Evolutionary conservation across 2,329 filamentous ascomycete genomes (phyloP).

Genomic region (Pyrenochaeta sp.): DNA sequence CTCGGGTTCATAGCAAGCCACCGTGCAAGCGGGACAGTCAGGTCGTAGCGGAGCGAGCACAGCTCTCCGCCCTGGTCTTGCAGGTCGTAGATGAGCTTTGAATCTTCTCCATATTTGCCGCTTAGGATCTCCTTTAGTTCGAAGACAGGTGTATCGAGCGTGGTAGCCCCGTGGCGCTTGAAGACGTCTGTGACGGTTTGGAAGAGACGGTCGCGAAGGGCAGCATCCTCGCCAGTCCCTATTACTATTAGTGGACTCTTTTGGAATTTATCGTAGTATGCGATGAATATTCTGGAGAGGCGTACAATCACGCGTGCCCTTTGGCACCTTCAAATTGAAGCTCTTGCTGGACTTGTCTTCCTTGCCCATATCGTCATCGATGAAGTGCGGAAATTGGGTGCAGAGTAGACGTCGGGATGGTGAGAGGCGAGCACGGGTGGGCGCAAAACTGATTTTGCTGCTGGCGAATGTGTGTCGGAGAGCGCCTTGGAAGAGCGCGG

Average conservation of each 20-base stretch:
- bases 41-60: conserved; percentile 83
- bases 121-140: conserved; percentile 86
- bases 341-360: conserved; percentile 49
- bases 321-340: conserved; percentile 84
- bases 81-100: conserved; percentile 89
- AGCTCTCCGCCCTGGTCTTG: conserved; percentile 88
- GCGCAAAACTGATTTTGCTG: conserved; percentile 20
- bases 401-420: conserved; percentile 26
- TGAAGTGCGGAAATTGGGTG: conserved; percentile 19
- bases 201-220: conserved; percentile 48
- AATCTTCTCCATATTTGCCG: conserved; percentile 92
- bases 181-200: conserved; percentile 45
- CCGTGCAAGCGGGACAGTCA: conserved; percentile 89
- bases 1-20: conserved; percentile 91
- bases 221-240: conserved; percentile 46
- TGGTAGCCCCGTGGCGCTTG: conserved; percentile 50
- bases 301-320: conserved; percentile 86
- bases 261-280: neutral
- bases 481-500: conserved; percentile 36
- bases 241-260: conserved; percentile 19
- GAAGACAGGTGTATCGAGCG: conserved; percentile 72
- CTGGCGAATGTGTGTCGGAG: conserved; percentile 26
- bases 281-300: conserved; percentile 52
- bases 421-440: conserved; percentile 10
- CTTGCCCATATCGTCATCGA: conserved; percentile 56